Conservation (phyloP, 768 basidiomycete genomes). For the Auricularia auricula-judae region DNA sequence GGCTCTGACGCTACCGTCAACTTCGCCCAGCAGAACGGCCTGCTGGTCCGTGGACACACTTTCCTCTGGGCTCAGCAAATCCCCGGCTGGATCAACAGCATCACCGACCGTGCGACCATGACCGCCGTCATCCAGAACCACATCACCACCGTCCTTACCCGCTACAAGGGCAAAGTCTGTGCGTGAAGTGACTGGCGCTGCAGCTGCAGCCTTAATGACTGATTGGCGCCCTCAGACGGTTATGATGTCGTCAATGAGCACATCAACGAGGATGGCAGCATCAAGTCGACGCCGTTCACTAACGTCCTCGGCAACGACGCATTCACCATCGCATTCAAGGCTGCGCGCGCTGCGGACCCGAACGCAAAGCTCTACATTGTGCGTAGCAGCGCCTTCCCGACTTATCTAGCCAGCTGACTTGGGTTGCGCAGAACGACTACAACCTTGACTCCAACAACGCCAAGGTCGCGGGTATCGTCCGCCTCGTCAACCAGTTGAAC, state of each 20-base stretch:
- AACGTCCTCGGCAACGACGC: conserved; percentile 40
- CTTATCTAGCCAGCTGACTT: neutral
- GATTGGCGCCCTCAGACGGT: conserved; percentile 1
- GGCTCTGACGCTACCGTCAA: conserved; percentile 10
- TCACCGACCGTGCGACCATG: conserved; percentile 5
- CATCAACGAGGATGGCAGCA: conserved; percentile 39
- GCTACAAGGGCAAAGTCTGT: conserved; percentile 9
- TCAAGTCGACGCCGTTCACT: conserved; percentile 36
- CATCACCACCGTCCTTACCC: conserved; percentile 5
- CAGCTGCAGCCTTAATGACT: neutral
- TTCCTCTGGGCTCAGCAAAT: conserved; percentile 4
- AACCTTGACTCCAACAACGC: conserved; percentile 39
- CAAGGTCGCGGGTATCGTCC: conserved; percentile 28
- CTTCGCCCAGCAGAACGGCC: conserved; percentile 8
- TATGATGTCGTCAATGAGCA: conserved; percentile 26
- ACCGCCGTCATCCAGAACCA: conserved; percentile 10
- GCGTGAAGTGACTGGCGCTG: neutral
- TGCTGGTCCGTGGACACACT: conserved; percentile 9
- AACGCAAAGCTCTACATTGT: conserved; percentile 27
- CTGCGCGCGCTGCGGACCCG: conserved; percentile 38
- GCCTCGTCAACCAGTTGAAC: conserved; percentile 33
- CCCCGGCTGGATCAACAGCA: conserved; percentile 8
- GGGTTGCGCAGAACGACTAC: conserved; percentile 9
- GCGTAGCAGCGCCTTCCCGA: conserved; percentile 4
- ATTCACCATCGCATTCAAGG: conserved; percentile 39